Conservation (phyloP, 345 rosid species). For the Fremontodendron californicum region DNA sequence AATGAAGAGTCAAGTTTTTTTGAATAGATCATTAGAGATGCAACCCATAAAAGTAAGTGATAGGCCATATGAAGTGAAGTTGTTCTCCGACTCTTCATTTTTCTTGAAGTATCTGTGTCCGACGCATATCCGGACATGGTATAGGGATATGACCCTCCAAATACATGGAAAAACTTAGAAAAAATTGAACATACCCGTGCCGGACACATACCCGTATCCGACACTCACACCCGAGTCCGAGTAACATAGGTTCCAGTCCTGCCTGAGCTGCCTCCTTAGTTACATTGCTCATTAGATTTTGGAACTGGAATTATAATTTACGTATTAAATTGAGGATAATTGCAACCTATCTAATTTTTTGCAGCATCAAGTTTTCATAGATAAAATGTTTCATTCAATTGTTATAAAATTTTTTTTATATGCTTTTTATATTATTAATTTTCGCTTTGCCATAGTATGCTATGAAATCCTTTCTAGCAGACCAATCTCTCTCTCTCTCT, state of each 20-base stretch:
- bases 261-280: neutral
- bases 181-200: too few relatives aligned
- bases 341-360: neutral
- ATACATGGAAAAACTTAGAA: too few relatives aligned
- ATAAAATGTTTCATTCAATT: neutral
- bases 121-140: too few relatives aligned
- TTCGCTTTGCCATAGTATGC: neutral
- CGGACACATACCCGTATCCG: too few relatives aligned
- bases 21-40: neutral
- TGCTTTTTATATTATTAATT: neutral
- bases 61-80: neutral
- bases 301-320: neutral
- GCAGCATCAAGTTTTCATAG: neutral
- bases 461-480: neutral
- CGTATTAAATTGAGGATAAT: slow-evolving; percentile 3
- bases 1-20: neutral
- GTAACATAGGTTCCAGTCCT: neutral
- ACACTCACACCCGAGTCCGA: too few relatives aligned
- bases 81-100: too few relatives aligned
- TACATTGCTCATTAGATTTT: neutral
- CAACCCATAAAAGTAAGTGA: neutral
- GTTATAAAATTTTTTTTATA: neutral
- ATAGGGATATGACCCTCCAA: too few relatives aligned
- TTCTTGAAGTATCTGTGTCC: too few relatives aligned
- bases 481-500: neutral